These are phyloP conservation scores for Fusarium newnesense DNA, from an alignment of 2,329 filamentous ascomycete genomes.

Conservation along the genomic window DNA sequence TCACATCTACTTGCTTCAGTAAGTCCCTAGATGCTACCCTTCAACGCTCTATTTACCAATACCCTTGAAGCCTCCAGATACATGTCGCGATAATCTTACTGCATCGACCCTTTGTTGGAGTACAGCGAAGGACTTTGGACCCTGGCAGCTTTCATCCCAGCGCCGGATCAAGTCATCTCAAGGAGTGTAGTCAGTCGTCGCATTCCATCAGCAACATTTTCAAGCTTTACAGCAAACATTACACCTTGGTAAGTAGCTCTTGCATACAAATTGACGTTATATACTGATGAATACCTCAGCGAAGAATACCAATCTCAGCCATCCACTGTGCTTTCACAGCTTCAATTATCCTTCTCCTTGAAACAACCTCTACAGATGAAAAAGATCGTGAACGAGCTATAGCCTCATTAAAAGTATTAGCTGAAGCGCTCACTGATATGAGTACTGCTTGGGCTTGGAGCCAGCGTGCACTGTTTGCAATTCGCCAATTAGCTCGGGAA, in stretches of 20 bases:
- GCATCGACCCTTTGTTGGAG: neutral
- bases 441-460: slow-evolving; percentile 9
- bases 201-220: neutral
- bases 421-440: neutral
- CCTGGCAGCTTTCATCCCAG: neutral
- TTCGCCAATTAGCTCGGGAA: neutral
- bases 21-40: neutral
- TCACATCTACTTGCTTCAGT: slow-evolving; percentile 1
- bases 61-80: neutral
- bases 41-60: neutral
- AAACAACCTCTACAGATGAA: accelerated
- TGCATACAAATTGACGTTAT: too few relatives aligned
- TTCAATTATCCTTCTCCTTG: neutral
- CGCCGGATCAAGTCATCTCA: neutral
- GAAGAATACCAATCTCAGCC: slow-evolving; percentile 1
- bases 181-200: neutral
- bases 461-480: neutral
- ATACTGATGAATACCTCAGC: too few relatives aligned
- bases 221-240: neutral
- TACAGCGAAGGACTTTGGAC: neutral
- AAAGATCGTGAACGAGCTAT: neutral
- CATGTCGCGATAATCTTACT: neutral
- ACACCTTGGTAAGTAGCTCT: neutral
- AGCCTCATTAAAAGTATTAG: neutral
- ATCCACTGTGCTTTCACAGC: neutral